Conservation (phyloP, 2,329 filamentous ascomycete species). For the Dactylellina leptospora region DNA sequence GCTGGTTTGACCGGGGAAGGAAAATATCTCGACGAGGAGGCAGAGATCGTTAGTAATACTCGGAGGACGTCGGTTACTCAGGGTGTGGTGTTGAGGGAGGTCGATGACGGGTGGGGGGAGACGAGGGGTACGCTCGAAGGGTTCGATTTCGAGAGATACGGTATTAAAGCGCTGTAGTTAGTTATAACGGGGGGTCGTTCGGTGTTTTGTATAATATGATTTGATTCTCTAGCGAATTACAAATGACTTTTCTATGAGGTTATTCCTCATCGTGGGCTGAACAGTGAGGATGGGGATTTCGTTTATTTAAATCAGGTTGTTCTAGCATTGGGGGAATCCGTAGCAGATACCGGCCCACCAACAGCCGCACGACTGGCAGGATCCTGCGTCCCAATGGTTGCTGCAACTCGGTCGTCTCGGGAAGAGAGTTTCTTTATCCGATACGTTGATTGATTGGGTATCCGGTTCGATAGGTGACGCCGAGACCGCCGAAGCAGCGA, state of each 20-base stretch:
- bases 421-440: neutral
- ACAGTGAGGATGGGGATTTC: too few species aligned
- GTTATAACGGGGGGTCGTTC: too few species aligned
- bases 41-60: constrained; percentile 59
- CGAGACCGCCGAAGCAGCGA: neutral
- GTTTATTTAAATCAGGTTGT: too few species aligned
- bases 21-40: constrained; percentile 58
- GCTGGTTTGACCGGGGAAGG: constrained; percentile 81
- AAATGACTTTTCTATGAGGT: neutral
- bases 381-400: constrained; percentile 6
- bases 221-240: neutral
- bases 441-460: constrained; percentile 5
- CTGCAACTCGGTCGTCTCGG: neutral
- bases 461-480: constrained; percentile 1
- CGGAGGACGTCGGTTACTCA: constrained; percentile 60
- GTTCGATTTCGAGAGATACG: constrained; percentile 70
- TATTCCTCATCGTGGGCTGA: too few species aligned
- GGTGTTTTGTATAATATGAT: too few species aligned
- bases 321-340: constrained; percentile 10
- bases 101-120: constrained; percentile 70
- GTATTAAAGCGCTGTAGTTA: constrained; percentile 62
- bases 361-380: constrained; percentile 4
- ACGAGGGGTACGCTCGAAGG: constrained; percentile 66
- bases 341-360: constrained; percentile 10
- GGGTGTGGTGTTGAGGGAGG: constrained; percentile 65